phyloP scores from a whole-genome alignment of 805 yeast genomes.

The Kodamaea laetipori region DNA sequence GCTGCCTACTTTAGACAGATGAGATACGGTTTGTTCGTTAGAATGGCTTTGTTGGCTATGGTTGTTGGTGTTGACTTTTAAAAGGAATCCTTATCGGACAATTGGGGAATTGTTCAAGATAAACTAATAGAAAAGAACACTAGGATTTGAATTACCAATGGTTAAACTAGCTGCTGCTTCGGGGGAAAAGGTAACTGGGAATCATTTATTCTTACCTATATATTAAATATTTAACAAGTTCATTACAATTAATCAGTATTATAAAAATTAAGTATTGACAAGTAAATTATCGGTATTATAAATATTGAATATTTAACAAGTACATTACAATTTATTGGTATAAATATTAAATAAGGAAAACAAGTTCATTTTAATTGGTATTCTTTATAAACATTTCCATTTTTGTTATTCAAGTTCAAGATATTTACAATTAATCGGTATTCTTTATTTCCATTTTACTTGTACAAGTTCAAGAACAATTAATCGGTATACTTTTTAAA shows the following conservation, averaged over 20 bases:
- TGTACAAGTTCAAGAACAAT: too few relatives aligned
- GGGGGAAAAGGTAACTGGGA: constrained; percentile 7
- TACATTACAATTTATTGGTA: too few relatives aligned
- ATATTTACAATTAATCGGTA: too few relatives aligned
- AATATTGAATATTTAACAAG: too few relatives aligned
- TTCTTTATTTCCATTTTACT: too few relatives aligned
- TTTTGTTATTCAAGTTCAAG: too few relatives aligned
- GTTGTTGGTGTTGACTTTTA: constrained; percentile 92
- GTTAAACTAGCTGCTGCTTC: constrained; percentile 6
- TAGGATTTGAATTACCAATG: background rate
- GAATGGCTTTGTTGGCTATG: constrained; percentile 98
- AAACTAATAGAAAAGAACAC: background rate
- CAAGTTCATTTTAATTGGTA: too few relatives aligned
- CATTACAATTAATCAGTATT: background rate
- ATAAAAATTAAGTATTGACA: too few relatives aligned
- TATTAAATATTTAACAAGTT: constrained; percentile 3
- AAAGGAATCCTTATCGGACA: constrained; percentile 6
- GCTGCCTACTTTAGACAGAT: constrained; percentile 99
- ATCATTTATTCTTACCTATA: constrained; percentile 1
- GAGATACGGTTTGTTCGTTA: constrained; percentile 96
- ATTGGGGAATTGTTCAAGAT: constrained; percentile 23
- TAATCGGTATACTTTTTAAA: too few relatives aligned
- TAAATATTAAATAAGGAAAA: too few relatives aligned
- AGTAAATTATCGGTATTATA: too few relatives aligned
- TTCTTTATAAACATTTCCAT: too few relatives aligned